These are phyloP conservation scores for Aspergillus sparsus DNA, from an alignment of 495 filamentous ascomycete species.

Conservation along the genomic window DNA sequence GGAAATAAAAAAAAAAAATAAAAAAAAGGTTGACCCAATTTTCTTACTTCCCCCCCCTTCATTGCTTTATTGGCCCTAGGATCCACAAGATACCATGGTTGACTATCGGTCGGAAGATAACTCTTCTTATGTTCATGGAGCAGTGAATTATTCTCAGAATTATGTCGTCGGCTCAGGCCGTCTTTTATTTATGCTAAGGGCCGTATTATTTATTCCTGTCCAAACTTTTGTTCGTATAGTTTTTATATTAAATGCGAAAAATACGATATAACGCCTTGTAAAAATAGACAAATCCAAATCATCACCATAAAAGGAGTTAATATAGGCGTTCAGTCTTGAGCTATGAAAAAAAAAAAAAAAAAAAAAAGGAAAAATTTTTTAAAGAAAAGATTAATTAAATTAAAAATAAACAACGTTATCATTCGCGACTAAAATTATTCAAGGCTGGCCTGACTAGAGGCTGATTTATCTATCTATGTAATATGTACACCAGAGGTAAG, in stretches of 20 bases:
- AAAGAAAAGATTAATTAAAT: not conserved
- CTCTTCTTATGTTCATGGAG: slow-evolving; percentile 10
- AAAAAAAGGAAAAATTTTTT: too few species aligned
- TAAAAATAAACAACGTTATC: not conserved
- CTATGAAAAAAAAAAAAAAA: too few species aligned
- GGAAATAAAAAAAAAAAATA: slow-evolving; percentile 16
- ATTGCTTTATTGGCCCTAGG: slow-evolving; percentile 15
- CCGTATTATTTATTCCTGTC: slow-evolving; percentile 9
- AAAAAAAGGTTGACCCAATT: slow-evolving; percentile 22
- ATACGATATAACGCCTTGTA: too few species aligned
- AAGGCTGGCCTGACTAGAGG: slow-evolving; percentile 1
- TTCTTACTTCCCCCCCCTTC: slow-evolving; percentile 8
- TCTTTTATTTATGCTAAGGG: slow-evolving; percentile 11
- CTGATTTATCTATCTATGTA: not conserved
- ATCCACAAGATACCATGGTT: slow-evolving; percentile 19
- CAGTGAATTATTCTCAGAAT: slow-evolving; percentile 2
- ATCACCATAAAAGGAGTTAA: too few species aligned
- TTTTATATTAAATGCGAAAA: not conserved
- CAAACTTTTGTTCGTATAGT: not conserved
- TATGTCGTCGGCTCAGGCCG: slow-evolving; percentile 4
- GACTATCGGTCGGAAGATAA: slow-evolving; percentile 2
- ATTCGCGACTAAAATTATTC: not conserved
- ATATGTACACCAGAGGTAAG: too few species aligned
- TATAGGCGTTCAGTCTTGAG: too few species aligned
- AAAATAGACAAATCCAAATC: too few species aligned